These are phyloP conservation scores for Aspergillus fumigatiaffinis DNA, from an alignment of 2,329 filamentous ascomycete species.

Conservation along the genomic window DNA sequence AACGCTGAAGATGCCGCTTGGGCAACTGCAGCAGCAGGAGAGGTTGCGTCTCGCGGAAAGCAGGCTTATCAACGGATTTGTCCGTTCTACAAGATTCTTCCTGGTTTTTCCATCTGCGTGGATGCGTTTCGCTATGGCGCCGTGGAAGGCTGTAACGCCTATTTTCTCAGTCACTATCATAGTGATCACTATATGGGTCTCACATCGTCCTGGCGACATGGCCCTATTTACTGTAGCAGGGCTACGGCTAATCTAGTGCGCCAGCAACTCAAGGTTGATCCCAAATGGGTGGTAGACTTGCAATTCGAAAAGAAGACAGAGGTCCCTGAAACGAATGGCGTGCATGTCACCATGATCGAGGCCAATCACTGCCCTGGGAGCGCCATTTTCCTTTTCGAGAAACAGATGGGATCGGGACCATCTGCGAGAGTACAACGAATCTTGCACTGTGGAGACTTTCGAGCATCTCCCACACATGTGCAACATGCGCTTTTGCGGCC, in stretches of 20 bases:
- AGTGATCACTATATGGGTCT: constrained; percentile 96
- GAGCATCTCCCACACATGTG: constrained; percentile 81
- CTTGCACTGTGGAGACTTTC: constrained; percentile 92
- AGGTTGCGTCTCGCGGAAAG: constrained; percentile 74
- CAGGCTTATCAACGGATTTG: constrained; percentile 86
- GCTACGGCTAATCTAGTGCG: constrained; percentile 87
- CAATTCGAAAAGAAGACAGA: constrained; percentile 79
- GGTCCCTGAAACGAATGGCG: constrained; percentile 76
- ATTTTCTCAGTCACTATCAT: constrained; percentile 97
- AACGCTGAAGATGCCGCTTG: constrained; percentile 89
- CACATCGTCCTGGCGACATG: constrained; percentile 82
- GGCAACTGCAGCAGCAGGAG: constrained; percentile 77
- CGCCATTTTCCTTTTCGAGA: constrained; percentile 89
- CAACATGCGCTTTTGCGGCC: constrained; percentile 77
- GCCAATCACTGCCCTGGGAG: constrained; percentile 97
- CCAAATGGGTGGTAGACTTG: constrained; percentile 77
- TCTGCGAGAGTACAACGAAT: constrained; percentile 68
- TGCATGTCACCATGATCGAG: constrained; percentile 86
- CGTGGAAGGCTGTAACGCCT: constrained; percentile 85
- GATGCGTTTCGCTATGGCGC: constrained; percentile 95
- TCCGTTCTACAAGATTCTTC: constrained; percentile 98
- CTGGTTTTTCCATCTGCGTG: constrained; percentile 86
- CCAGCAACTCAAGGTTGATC: constrained; percentile 78
- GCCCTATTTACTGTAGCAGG: constrained; percentile 92
- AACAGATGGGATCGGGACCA: constrained; percentile 59